Percentiles rank a stretch among this genome's conserved stretches.
Evolutionary conservation across 202 grass and related monocot genomes (phyloP).

Genomic region (Elaeis oleifera): DNA sequence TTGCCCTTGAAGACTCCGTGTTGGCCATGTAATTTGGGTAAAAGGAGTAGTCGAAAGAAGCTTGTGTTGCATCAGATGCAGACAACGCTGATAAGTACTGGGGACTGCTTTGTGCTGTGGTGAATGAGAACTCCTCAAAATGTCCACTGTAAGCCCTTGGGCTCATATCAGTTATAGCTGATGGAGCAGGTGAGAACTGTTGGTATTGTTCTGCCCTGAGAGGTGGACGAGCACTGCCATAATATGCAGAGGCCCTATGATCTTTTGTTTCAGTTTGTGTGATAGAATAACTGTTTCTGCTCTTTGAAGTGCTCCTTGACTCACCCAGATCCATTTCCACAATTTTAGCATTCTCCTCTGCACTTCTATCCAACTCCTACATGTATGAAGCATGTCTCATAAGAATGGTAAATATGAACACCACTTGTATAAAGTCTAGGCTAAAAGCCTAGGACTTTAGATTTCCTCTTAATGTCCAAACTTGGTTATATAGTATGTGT

Average conservation of each 20-base stretch:
- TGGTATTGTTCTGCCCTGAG: conserved; percentile 10
- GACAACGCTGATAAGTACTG: conserved; percentile 28
- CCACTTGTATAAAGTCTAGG: too few relatives aligned
- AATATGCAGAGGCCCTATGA: conserved; percentile 10
- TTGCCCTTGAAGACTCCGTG: conserved; percentile 83
- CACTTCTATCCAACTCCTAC: conserved; percentile 59
- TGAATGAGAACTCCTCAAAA: conserved; percentile 51
- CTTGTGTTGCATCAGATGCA: conserved; percentile 20
- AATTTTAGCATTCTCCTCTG: conserved; percentile 65
- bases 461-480: too few relatives aligned
- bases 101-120: conserved; percentile 58
- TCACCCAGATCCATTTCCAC: conserved; percentile 69
- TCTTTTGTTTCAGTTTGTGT: conserved; percentile 13
- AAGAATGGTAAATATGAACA: not conserved
- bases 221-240: conserved; percentile 1
- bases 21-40: conserved; percentile 88
- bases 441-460: too few relatives aligned
- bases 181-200: conserved; percentile 54
- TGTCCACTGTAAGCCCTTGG: conserved; percentile 51
- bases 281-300: conserved; percentile 34
- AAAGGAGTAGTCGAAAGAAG: conserved; percentile 10
- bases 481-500: too few relatives aligned
- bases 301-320: conserved; percentile 22
- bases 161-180: conserved; percentile 49
- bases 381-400: not conserved